Conservation (phyloP, 2,329 filamentous ascomycete genomes). For the Fusarium heterosporum region DNA sequence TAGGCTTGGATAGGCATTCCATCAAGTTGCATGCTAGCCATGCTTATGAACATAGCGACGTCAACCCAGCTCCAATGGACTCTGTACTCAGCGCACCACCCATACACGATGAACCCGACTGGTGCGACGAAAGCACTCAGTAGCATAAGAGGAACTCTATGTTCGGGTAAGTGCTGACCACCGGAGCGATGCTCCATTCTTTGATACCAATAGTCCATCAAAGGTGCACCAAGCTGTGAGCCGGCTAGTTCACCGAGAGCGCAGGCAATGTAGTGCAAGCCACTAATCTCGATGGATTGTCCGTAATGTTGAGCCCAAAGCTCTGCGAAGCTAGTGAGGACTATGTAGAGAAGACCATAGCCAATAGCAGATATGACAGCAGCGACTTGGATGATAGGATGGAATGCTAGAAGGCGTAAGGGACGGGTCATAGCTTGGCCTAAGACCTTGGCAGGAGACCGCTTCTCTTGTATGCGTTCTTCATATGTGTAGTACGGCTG, state of each 20-base stretch:
- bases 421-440: conserved; percentile 62
- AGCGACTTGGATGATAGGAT: conserved; percentile 70
- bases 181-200: conserved; percentile 34
- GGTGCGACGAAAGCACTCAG: conserved; percentile 58
- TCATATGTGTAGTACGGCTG: conserved; percentile 51
- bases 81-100: conserved; percentile 56
- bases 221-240: conserved; percentile 58
- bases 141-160: conserved; percentile 44
- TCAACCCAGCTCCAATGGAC: conserved; percentile 56
- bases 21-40: conserved; percentile 50
- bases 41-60: conserved; percentile 49
- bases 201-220: conserved; percentile 57
- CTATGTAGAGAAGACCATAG: conserved; percentile 73
- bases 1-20: conserved; percentile 53
- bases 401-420: conserved; percentile 65
- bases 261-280: conserved; percentile 72
- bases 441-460: conserved; percentile 45
- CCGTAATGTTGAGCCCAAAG: conserved; percentile 68
- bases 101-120: conserved; percentile 56
- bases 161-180: conserved; percentile 37
- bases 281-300: conserved; percentile 68
- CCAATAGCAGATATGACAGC: conserved; percentile 67
- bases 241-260: conserved; percentile 71
- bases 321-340: conserved; percentile 70
- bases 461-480: conserved; percentile 52